Evolutionary conservation across 106 monocot genomes (phyloP).

Genomic region (Dioscorea alata): DNA sequence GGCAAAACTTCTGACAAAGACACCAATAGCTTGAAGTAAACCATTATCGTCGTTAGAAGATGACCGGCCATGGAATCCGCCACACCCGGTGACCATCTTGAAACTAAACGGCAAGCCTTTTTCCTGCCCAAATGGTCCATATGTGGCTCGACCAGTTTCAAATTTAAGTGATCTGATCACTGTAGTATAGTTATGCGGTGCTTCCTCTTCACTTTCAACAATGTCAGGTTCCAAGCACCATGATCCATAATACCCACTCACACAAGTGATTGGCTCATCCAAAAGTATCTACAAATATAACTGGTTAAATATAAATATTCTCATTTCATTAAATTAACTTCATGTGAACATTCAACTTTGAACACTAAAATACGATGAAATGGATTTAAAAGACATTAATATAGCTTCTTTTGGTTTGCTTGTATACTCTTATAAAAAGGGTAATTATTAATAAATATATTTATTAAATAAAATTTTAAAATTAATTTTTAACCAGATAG

Average conservation of each 20-base stretch:
- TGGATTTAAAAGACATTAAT: too few relatives aligned
- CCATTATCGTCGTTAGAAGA: not conserved
- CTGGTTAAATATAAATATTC: too few relatives aligned
- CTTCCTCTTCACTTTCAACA: not conserved
- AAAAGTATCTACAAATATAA: not conserved
- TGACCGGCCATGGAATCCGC: not conserved
- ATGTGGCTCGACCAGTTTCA: not conserved
- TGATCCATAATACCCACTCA: slow-evolving; percentile 1
- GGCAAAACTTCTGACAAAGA: not conserved
- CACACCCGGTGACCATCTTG: not conserved
- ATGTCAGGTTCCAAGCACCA: not conserved
- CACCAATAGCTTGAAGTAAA: not conserved
- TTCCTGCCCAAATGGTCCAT: not conserved
- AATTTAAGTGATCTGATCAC: slow-evolving; percentile 3
- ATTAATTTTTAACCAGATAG: too few relatives aligned
- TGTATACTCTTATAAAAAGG: too few relatives aligned
- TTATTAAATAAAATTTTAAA: too few relatives aligned
- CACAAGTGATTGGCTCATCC: not conserved
- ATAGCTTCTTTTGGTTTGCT: too few relatives aligned
- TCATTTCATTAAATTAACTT: too few relatives aligned
- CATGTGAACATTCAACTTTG: too few relatives aligned
- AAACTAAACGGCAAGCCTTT: not conserved
- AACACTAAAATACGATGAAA: too few relatives aligned
- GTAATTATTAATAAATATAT: too few relatives aligned
- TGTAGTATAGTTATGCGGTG: not conserved